Conservation (phyloP, 2,329 filamentous ascomycete genomes). For the Paraphoma sp. region DNA sequence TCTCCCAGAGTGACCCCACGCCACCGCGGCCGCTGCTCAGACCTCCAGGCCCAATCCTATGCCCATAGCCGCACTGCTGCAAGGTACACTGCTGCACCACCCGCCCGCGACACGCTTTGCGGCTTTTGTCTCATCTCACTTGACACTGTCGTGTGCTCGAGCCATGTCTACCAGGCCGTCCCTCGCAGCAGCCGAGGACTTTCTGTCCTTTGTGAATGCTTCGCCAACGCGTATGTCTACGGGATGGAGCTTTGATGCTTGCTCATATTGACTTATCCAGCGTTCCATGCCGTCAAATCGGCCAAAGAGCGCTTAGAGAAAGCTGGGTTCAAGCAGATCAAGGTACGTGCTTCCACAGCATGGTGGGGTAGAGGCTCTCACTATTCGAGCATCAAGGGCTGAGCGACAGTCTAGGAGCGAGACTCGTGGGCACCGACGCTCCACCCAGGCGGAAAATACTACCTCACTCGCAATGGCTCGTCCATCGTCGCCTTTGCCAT, state of each 20-base stretch:
- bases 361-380: neutral
- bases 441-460: constrained; percentile 91
- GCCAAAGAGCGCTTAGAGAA: constrained; percentile 77
- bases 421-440: constrained; percentile 85
- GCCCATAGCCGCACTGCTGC: constrained; percentile 24
- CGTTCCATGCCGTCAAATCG: constrained; percentile 90
- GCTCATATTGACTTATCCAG: constrained; percentile 55
- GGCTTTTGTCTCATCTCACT: constrained; percentile 15
- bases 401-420: constrained; percentile 66
- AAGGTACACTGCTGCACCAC: constrained; percentile 6
- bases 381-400: neutral
- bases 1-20: constrained; percentile 9
- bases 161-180: constrained; percentile 50
- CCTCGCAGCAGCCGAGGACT: constrained; percentile 71
- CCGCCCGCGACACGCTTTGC: constrained; percentile 7
- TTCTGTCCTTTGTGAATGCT: constrained; percentile 90
- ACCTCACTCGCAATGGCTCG: constrained; percentile 90
- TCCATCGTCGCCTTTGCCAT: constrained; percentile 93
- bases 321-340: constrained; percentile 87
- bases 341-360: constrained; percentile 51
- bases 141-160: constrained; percentile 21
- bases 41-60: constrained; percentile 28
- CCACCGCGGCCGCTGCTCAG: constrained; percentile 13
- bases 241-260: neutral
- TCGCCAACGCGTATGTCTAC: constrained; percentile 82